Conservation (phyloP, 2,329 filamentous ascomycete genomes). For the Leptographium lundbergii region DNA sequence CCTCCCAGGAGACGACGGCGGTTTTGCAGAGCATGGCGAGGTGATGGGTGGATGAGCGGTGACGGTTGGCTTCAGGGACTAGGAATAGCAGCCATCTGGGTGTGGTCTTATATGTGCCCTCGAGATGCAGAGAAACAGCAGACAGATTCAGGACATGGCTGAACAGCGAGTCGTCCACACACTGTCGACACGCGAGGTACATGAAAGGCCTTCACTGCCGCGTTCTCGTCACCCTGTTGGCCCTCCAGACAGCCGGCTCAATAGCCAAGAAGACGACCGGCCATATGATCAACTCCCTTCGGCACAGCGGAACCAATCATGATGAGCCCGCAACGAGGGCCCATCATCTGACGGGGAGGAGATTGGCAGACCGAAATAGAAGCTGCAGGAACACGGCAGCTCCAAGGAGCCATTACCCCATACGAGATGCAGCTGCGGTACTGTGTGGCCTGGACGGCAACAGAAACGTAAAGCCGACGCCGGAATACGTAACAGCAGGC, state of each 20-base stretch:
- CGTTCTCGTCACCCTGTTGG: too few species aligned
- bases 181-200: background rate
- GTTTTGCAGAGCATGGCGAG: background rate
- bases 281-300: background rate
- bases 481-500: background rate
- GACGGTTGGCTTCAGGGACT: too few species aligned
- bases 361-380: background rate
- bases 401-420: too few species aligned
- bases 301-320: background rate
- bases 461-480: background rate
- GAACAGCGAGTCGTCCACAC: background rate
- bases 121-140: background rate
- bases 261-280: background rate
- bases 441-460: background rate
- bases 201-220: too few species aligned
- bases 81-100: background rate
- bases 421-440: too few species aligned
- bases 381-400: background rate
- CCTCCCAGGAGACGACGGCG: constrained; percentile 5
- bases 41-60: background rate
- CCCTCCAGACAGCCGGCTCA: background rate
- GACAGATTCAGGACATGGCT: background rate
- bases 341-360: background rate
- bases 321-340: too few species aligned
- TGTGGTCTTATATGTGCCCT: too few species aligned